A percentile compares a stretch with the other conserved stretches of the same genome.
phyloP scores from a whole-genome alignment of 305 asterid species.

The Fraxinus xanthoxyloides region DNA sequence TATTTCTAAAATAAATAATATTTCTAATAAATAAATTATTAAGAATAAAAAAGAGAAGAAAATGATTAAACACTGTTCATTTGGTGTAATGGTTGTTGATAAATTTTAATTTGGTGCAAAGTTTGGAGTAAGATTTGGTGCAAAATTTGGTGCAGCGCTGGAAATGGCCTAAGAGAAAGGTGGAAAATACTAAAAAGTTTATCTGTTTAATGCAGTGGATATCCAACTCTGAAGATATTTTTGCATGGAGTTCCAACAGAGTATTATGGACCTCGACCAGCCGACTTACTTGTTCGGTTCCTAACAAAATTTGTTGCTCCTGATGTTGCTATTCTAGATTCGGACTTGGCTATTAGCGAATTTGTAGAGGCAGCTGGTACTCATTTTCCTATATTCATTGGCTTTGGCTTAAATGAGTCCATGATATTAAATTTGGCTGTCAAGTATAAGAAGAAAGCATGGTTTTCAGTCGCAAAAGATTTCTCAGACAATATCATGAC shows the following conservation, averaged over 20 bases:
- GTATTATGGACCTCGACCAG: conserved; percentile 78
- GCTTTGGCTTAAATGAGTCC: conserved; percentile 80
- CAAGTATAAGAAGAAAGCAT: conserved; percentile 88
- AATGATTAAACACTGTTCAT: too few species aligned
- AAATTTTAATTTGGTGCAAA: too few species aligned
- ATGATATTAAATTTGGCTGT: conserved; percentile 49
- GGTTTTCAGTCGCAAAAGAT: conserved; percentile 85
- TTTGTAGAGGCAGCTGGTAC: conserved; percentile 67
- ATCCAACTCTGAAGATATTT: conserved; percentile 84
- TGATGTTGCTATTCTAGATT: conserved; percentile 63
- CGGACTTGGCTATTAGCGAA: conserved; percentile 60
- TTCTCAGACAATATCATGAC: conserved; percentile 68
- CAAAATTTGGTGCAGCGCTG: too few species aligned
- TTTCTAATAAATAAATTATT: too few species aligned
- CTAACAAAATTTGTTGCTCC: conserved; percentile 73
- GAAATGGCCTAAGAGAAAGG: neutral
- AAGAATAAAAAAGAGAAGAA: too few species aligned
- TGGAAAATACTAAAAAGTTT: conserved; percentile 16
- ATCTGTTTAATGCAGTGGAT: conserved; percentile 69
- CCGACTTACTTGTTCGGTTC: conserved; percentile 60
- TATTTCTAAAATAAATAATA: too few species aligned
- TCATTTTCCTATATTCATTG: conserved; percentile 74
- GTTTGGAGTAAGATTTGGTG: too few species aligned
- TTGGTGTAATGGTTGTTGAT: too few species aligned
- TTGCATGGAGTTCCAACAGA: conserved; percentile 86